Evolutionary conservation across 352 stramenopile genomes (phyloP), one percentile per base, ranked within the genome.

Genomic region (Pythium scleroteichum): DNA sequence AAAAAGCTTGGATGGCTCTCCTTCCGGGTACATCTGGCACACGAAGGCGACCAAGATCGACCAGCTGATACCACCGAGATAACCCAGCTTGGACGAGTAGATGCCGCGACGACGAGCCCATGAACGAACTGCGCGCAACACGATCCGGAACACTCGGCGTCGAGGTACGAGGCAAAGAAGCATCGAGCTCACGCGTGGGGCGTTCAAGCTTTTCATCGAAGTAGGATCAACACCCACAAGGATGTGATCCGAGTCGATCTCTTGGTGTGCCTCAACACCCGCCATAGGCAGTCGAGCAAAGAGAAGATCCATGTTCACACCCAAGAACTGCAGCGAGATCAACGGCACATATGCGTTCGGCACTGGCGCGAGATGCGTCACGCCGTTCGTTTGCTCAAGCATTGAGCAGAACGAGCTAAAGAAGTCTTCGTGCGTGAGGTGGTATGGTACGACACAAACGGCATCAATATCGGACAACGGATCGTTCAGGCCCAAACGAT

Each of bases 51-150:
- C 92, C 27, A 99, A 72, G 51, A 99, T 99, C n/a, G 96, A 94
- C 81, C 88, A 99, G 68, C 98, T 99, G 23, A 99, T 95, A 14
- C 97, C 97, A 53, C 97, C 97, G 22, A 99, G 72, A 66, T 99
- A 99, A 2, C 96, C 97, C 9, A 99, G 76, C 53, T 98, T 97
- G 53, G 98, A 98, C 19, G 87, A 97, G 68, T 99, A 99, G 49
- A 99, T 85, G 26, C 97, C 97, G 41, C 97, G 88, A 51, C 85
- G 79, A 44, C 80, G 79, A 13, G 82, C 84, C 82, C 80, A 94
- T n/a, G 79, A 71, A 26, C 84, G 82, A 17, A 92, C 79, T n/a
- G 84, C 80, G 51, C 79, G 76, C 40, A 90, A 46, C 19, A 94
- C 80, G 22, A 90, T 84, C 10, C 97, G 79, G 76, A 98, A 99